Conservation (phyloP, 1,139 yeast species). For the Suhomyces yuchorum region DNA sequence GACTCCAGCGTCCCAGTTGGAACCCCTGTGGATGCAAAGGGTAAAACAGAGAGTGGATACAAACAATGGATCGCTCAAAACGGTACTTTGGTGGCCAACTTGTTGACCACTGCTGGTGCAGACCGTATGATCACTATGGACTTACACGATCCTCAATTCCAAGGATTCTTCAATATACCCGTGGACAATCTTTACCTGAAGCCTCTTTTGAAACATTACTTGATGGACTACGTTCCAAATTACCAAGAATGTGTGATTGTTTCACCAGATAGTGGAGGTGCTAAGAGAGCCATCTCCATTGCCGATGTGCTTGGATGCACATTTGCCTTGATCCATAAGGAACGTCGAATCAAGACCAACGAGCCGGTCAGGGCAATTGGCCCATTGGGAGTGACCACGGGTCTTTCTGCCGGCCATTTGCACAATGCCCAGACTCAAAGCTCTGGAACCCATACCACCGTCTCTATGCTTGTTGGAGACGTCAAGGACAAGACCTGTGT, state of each 20-base stretch:
- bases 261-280: slow-evolving; percentile 97
- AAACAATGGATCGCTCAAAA: slow-evolving; percentile 96
- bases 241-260: slow-evolving; percentile 82
- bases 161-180: slow-evolving; percentile 90
- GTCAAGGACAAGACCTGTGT: slow-evolving; percentile 83
- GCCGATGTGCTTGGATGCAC: slow-evolving; percentile 90
- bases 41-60: slow-evolving; percentile 63
- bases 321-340: slow-evolving; percentile 95
- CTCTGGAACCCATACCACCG: slow-evolving; percentile 12
- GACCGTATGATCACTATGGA: slow-evolving; percentile 98
- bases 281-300: slow-evolving; percentile 90
- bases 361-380: slow-evolving; percentile 24
- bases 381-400: slow-evolving; percentile 10
- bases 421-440: slow-evolving; percentile 1
- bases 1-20: slow-evolving; percentile 11
- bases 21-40: slow-evolving; percentile 35
- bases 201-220: slow-evolving; percentile 81
- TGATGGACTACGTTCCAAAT: slow-evolving; percentile 69
- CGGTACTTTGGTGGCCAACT: slow-evolving; percentile 88
- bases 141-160: slow-evolving; percentile 92
- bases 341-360: slow-evolving; percentile 58
- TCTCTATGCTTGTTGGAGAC: slow-evolving; percentile 90
- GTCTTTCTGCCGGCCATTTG: slow-evolving; percentile 5
- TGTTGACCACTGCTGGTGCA: slow-evolving; percentile 91
- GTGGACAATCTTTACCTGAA: slow-evolving; percentile 89